These are phyloP conservation scores for Penicillium fimorum DNA, from an alignment of 495 filamentous ascomycete genomes.

Conservation along the genomic window DNA sequence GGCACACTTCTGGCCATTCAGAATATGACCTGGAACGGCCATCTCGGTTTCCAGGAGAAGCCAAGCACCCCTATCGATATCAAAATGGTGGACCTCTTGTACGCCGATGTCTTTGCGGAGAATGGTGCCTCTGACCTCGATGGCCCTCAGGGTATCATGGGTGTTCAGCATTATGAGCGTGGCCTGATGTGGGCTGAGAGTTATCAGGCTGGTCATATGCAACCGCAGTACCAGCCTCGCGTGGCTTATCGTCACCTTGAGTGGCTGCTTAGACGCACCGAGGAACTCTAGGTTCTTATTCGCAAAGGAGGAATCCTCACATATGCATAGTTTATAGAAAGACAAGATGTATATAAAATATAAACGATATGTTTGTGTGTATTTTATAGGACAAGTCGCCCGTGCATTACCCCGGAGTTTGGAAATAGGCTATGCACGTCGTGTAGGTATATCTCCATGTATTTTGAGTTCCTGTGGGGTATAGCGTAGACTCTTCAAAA, in stretches of 20 bases:
- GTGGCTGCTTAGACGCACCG: constrained; percentile 63
- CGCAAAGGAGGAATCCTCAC: neutral
- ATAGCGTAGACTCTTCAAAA: no score
- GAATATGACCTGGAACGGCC: constrained; percentile 7
- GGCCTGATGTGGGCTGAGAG: constrained; percentile 68
- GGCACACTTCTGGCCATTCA: constrained; percentile 3
- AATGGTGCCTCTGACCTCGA: constrained; percentile 29
- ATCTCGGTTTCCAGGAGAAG: constrained; percentile 53
- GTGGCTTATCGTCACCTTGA: constrained; percentile 68
- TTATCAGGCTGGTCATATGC: constrained; percentile 61
- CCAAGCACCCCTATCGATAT: constrained; percentile 42
- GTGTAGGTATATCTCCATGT: neutral
- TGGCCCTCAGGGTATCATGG: constrained; percentile 56
- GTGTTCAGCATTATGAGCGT: constrained; percentile 64
- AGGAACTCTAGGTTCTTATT: constrained; percentile 21
- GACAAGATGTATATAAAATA: neutral
- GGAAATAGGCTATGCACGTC: neutral
- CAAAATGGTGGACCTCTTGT: constrained; percentile 37
- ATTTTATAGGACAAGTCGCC: neutral
- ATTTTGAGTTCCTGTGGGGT: no score
- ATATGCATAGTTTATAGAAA: neutral
- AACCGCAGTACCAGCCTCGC: constrained; percentile 64
- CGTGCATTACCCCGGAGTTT: neutral
- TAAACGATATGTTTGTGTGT: neutral
- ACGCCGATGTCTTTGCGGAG: constrained; percentile 27